Percentiles rank a stretch among this genome's conserved stretches.
Conservation (phyloP, 2,329 filamentous ascomycete genomes). For the Aspergillus thermomutatus region DNA sequence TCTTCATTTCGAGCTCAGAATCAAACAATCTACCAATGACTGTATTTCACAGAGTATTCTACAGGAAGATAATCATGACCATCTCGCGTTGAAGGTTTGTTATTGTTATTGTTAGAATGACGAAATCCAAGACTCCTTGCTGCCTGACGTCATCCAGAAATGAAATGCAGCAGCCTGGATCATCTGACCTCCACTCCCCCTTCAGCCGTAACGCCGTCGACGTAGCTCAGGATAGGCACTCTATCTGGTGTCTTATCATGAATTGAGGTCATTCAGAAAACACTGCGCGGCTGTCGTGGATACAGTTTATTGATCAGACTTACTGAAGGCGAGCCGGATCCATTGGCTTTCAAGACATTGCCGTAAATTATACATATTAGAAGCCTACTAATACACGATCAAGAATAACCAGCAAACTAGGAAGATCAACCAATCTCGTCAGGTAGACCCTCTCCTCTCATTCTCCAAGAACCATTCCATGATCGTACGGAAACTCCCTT, state of each 20-base stretch:
- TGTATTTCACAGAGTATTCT: background rate
- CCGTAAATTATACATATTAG: background rate
- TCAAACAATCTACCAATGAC: too few relatives aligned
- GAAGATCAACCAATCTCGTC: background rate
- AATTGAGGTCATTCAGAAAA: background rate
- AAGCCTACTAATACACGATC: background rate
- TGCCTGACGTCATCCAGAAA: background rate
- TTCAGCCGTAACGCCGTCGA: background rate
- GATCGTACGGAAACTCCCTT: conserved; percentile 71
- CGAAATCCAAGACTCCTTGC: background rate
- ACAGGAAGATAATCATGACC: background rate
- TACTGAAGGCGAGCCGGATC: background rate
- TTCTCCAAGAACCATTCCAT: conserved; percentile 74
- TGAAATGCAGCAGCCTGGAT: background rate
- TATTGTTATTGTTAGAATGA: background rate
- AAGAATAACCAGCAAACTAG: background rate
- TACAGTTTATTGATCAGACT: background rate
- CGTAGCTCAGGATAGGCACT: background rate
- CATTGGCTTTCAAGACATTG: background rate
- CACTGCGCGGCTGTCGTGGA: background rate
- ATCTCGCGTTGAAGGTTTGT: too few relatives aligned
- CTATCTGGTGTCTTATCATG: background rate
- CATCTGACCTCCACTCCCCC: background rate
- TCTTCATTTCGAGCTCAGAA: background rate
- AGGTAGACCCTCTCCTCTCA: conserved; percentile 23